phyloP scores from a whole-genome alignment of 2,329 filamentous ascomycete genomes.

The Scedosporium apiospermum region DNA sequence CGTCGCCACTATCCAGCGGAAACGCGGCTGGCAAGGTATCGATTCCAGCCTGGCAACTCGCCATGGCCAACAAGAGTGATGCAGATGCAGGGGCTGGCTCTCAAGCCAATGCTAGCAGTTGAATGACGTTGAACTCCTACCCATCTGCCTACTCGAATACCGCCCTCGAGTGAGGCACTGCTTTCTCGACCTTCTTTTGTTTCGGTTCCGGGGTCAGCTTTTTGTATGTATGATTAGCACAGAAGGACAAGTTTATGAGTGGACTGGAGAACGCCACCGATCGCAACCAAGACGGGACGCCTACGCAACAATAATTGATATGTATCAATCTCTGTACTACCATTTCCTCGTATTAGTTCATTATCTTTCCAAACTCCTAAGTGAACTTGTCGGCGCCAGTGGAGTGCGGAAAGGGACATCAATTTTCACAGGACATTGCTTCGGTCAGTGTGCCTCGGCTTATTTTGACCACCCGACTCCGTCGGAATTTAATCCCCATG shows the following conservation, averaged over 20 bases:
- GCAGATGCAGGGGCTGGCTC: constrained; percentile 16
- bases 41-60: constrained; percentile 75
- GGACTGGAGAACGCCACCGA: not conserved
- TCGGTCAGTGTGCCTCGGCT: not conserved
- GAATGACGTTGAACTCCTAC: too few relatives aligned
- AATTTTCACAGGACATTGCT: not conserved
- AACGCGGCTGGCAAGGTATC: constrained; percentile 48
- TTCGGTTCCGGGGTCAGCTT: not conserved
- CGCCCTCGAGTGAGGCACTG: too few relatives aligned
- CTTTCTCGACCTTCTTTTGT: too few relatives aligned
- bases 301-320: too few relatives aligned
- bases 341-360: too few relatives aligned
- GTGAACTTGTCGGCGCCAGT: not conserved
- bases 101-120: not conserved
- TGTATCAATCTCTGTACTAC: too few relatives aligned
- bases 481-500: too few relatives aligned
- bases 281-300: too few relatives aligned
- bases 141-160: not conserved
- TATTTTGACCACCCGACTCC: too few relatives aligned
- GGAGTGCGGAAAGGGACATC: not conserved
- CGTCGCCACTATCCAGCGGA: constrained; percentile 14
- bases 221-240: not conserved
- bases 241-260: not conserved
- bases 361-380: too few relatives aligned
- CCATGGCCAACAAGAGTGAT: constrained; percentile 25